Evolutionary conservation across 805 yeast species (phyloP), one percentile per base, ranked within the genome.

Genomic region (Nakazawaea molendinolei): DNA sequence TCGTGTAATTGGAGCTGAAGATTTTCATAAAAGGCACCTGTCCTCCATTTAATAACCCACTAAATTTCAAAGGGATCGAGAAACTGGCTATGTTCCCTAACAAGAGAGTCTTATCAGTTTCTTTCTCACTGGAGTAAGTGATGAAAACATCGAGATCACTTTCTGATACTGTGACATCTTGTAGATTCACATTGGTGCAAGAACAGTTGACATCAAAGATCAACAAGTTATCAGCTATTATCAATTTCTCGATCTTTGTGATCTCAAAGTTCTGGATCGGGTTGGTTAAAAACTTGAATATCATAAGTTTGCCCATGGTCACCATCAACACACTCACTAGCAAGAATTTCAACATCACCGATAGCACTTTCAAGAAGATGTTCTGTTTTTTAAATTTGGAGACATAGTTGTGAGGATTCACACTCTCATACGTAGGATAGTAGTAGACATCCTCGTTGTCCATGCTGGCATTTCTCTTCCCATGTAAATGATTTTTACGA

Each of bases 141-240:
- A 59, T 25, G 26, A 60, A 56, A 1, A 59, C 50, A 41, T 60
- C 63, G 15, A 60, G 25, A 39, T 57, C 55, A 47, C 51, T 42
- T n/a, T 50, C 44, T 53, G 56, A 52, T 6, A 60, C 47, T 5
- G 43, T 29, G 4, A 58, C 41, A 37, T 55, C 58, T 42, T 57
- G 62, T n/a, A 52, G 39, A 38, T 60, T 58, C 6, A 39, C 28
- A 42, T 58, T 56, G 10, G 28, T 44, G 1, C 57, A 44, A 8
- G 28, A 13, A 4, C 55, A 49, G 7, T 44, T 44, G n/a, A 59
- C 33, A 37, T 59, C 63, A 35, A 60, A 46, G 14, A 56, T 43
- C 14, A 59, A 37, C 19, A 60, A 30, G 20, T 53, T 57, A 19
- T 55, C 55, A 27, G 56, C 54, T 8, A 58, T 46, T 23, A 60